Percentiles rank a stretch among this genome's conserved stretches.
Evolutionary conservation across 768 basidiomycete genomes (phyloP).

Genomic region (Saitozyma podzolica): DNA sequence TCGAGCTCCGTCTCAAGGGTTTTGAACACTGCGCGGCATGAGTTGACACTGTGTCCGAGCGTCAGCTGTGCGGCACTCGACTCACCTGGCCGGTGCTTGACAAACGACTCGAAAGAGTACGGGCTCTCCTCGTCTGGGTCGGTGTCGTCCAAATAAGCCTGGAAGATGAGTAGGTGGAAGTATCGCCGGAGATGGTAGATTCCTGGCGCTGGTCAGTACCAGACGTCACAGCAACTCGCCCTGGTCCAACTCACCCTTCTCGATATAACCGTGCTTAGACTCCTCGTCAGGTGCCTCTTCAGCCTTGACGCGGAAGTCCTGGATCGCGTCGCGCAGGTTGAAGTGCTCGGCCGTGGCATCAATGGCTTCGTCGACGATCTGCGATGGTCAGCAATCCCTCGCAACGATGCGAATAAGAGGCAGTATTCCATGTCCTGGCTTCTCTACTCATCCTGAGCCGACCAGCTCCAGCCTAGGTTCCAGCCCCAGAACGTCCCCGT

Average conservation of each 20-base stretch:
- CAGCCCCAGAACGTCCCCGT: no score
- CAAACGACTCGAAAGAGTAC: conserved; percentile 71
- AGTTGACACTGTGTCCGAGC: conserved; percentile 1
- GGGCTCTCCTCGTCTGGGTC: conserved; percentile 63
- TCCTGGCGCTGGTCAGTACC: conserved; percentile 55
- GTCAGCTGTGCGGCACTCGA: background rate
- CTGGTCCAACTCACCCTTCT: conserved; percentile 62
- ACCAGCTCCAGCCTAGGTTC: background rate
- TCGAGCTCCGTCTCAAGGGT: conserved; percentile 91
- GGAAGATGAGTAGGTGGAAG: conserved; percentile 82
- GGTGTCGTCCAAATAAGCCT: conserved; percentile 80
- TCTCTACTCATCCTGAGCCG: background rate
- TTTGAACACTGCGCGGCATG: conserved; percentile 67
- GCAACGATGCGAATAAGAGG: no score
- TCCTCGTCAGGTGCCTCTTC: conserved; percentile 74
- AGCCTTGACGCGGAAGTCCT: conserved; percentile 72
- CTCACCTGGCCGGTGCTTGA: conserved; percentile 78
- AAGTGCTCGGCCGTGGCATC: conserved; percentile 79
- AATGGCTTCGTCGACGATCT: conserved; percentile 59
- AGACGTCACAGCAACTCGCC: no score
- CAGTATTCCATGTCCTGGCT: no score
- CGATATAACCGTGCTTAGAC: conserved; percentile 65
- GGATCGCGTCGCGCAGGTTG: conserved; percentile 86
- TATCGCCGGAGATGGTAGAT: conserved; percentile 79
- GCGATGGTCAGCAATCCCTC: conserved; percentile 6